Conservation (phyloP, 352 stramenopile species). For the Lagenidium sp. region DNA sequence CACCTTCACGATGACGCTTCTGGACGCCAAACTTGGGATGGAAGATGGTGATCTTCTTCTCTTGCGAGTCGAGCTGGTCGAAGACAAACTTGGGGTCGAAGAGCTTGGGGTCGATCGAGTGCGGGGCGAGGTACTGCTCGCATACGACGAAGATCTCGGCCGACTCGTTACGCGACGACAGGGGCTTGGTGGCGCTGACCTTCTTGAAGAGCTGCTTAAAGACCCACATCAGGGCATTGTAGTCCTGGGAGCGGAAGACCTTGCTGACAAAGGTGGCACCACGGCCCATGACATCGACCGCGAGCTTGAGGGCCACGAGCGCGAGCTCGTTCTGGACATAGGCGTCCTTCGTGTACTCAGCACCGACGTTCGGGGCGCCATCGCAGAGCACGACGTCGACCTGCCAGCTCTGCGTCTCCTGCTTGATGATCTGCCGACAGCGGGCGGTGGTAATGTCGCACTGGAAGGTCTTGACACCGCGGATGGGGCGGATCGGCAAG, state of each 20-base stretch:
- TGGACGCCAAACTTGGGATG: constrained; percentile 96
- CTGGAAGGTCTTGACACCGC: constrained; percentile 96
- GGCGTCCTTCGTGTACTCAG: constrained; percentile 97
- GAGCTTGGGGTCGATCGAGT: constrained; percentile 97
- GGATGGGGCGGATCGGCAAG: constrained; percentile 96
- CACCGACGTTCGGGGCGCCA: constrained; percentile 98
- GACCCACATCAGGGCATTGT: constrained; percentile 98
- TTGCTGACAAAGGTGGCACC: constrained; percentile 94
- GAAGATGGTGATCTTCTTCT: constrained; percentile 94
- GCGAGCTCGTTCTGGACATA: constrained; percentile 99
- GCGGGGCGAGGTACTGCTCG: constrained; percentile 91
- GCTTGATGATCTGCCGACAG: constrained; percentile 88
- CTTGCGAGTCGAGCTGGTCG: constrained; percentile 85
- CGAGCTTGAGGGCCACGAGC: constrained; percentile 95
- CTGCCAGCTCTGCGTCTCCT: constrained; percentile 89
- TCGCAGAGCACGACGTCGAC: constrained; percentile 99
- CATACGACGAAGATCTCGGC: constrained; percentile 99
- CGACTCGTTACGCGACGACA: constrained; percentile 95
- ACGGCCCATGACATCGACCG: constrained; percentile 94
- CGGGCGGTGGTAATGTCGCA: constrained; percentile 92
- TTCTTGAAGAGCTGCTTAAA: constrained; percentile 99
- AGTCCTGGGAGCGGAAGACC: constrained; percentile 98
- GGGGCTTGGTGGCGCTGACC: constrained; percentile 97
- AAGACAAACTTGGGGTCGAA: constrained; percentile 98
- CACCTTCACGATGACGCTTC: constrained; percentile 91